phyloP scores from a whole-genome alignment of 2,329 filamentous ascomycete genomes.

The Paecilomyces variotii region DNA sequence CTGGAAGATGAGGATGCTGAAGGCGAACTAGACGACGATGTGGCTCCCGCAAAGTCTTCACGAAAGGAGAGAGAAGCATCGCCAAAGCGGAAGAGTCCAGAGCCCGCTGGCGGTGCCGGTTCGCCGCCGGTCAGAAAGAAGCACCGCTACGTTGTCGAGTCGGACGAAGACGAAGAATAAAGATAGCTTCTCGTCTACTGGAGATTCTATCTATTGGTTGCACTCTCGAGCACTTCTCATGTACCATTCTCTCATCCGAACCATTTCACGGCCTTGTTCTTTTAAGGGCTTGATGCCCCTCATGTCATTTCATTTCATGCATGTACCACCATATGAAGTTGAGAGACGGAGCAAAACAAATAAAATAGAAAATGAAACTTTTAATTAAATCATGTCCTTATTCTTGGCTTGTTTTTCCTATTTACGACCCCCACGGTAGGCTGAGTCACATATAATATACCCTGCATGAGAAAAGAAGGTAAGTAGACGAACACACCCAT shows the following conservation, averaged over 20 bases:
- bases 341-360: neutral
- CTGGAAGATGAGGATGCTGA: slow-evolving; percentile 41
- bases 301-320: neutral
- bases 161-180: slow-evolving; percentile 39
- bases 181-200: neutral
- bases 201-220: neutral
- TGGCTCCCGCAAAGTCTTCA: slow-evolving; percentile 17
- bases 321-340: neutral
- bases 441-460: no score
- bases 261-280: neutral
- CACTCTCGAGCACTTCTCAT: neutral
- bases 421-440: neutral
- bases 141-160: slow-evolving; percentile 40
- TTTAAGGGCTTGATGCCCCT: neutral
- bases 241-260: neutral
- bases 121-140: slow-evolving; percentile 37
- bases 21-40: slow-evolving; percentile 32
- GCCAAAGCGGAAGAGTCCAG: slow-evolving; percentile 9
- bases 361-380: neutral
- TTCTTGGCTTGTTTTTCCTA: neutral
- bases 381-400: neutral
- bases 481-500: neutral
- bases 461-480: neutral
- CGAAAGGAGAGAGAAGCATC: slow-evolving; percentile 20
- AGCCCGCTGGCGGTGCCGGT: slow-evolving; percentile 15